Base-by-base conservation (phyloP, 31 red algal species). In the Asparagopsis taxiformis region DNA sequence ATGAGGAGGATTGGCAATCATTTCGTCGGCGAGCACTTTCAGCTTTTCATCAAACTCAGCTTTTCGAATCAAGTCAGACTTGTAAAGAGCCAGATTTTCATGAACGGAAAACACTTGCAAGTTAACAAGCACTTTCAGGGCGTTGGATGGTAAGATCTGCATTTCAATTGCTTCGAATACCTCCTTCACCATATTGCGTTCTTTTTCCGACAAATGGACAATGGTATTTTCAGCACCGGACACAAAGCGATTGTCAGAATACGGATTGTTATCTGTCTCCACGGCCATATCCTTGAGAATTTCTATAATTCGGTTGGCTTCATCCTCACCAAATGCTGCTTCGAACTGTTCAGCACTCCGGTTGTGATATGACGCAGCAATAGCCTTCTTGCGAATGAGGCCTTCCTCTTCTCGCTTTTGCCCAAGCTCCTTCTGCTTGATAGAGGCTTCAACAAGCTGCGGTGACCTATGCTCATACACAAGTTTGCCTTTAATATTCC, bases 1-100 rank as follows among this genome's bases (percentile, higher is more conserved):
- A 1, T 46, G 38, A 21, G 74, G 46, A 8, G 50, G 34, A 43
- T 52, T 39, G 65, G 65, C 28, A 25, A 79, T 30, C 38, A 91
- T 30, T 1, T 49, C 20, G 8, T 76, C 72, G 3, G 60, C 68
- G 11, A 13, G 26, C 32, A 56, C 39, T 23, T 43, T 35, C 2
- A 71, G 3, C 16, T n/a, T 37, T 41, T 48, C 1, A 3, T 74
- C 68, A 20, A 84, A 77, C 25, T 29, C 64, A 38, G 32, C 19
- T 51, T 43, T 38, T 21, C 79, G 20, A 24, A 55, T 34, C 36
- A 92, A 29, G 7, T 68, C 71, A 3, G 71, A 60, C 22, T 56
- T 35, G 31, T 50, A 46, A 44, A 92, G 54, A n/a, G 48, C 60
- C 0, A 92, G 55, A 39, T 82, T 83, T 72, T 92, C 88, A 37